Base-by-base conservation (phyloP, 1,284 basidiomycete species). In the Puccinia horiana region DNA sequence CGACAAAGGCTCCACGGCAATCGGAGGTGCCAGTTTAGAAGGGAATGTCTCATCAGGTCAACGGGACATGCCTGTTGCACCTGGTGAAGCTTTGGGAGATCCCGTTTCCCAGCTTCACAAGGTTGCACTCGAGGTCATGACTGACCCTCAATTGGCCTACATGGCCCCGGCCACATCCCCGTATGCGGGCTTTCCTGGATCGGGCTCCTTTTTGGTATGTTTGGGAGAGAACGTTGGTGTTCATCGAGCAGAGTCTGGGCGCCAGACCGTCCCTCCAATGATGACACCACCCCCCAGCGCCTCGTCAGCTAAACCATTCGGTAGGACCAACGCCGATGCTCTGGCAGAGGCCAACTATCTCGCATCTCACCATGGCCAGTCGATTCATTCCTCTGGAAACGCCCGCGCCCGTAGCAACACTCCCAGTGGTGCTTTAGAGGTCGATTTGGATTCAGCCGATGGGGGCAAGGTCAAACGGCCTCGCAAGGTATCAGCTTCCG, bases 101-200 rank as follows among this genome's bases (percentile, higher is more conserved):
- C 93, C 95, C 5, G 94, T 98, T 32, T 95, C 94, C 26, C 96
- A 98, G 86, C 89, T 97, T 77, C 95, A 97, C 89, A 98, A 83
- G 35, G 82, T 83, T n/a, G 42, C 82, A 9, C 35, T 83, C 0
- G 32, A 44, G 26, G 65, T 58, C 20, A 29, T 69, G 32, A 9
- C 54, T 14, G 56, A 67, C 26, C 69, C 70, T 16, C 58, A 73
- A 11, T 4, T 42, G 1, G 76, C 78, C 11, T 65, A 82, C 26
- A 40, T n/a, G 9, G 76, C 81, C 47, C 63, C 77, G 12, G 52
- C 29, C 40, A 69, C 47, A 16, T 65, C 81, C 14, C 74, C 81
- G 4, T 42, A 37, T 35, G 56, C 74, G 18, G 63, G 58, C 16
- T 79, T 72, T 37, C 81, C 81, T 0, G 81, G 75, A 2, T 70